Evolutionary conservation across 352 stramenopile species (phyloP).

Genomic region (Phytopythium chamaehyphon): DNA sequence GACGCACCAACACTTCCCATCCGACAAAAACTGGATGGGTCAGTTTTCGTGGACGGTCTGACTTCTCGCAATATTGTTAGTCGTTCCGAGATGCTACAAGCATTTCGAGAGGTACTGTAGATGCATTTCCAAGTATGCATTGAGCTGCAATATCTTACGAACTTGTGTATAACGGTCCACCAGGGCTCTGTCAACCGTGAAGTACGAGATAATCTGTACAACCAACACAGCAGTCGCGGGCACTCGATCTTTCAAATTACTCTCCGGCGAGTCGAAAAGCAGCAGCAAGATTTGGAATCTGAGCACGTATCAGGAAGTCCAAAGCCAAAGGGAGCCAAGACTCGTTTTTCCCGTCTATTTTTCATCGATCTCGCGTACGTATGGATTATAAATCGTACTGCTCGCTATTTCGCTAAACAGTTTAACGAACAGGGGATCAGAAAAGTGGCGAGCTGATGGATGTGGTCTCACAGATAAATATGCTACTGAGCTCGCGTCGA

Average conservation of each 20-base stretch:
- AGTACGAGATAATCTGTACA: constrained; percentile 71
- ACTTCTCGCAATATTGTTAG: constrained; percentile 46
- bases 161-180: neutral
- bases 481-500: constrained; percentile 50
- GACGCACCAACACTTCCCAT: constrained; percentile 51
- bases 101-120: constrained; percentile 58
- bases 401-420: neutral
- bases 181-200: constrained; percentile 63
- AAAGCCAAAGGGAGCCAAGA: constrained; percentile 14
- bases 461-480: constrained; percentile 59
- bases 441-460: constrained; percentile 62
- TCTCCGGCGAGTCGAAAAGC: constrained; percentile 29
- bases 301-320: constrained; percentile 3
- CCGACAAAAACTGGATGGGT: constrained; percentile 59
- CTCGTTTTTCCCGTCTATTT: constrained; percentile 47
- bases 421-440: constrained; percentile 35
- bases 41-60: constrained; percentile 67
- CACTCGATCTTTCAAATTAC: constrained; percentile 77
- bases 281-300: neutral
- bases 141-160: no score
- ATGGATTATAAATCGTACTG: neutral
- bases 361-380: constrained; percentile 73
- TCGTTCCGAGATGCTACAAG: constrained; percentile 43
- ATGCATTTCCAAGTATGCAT: no score
- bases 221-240: constrained; percentile 61